Conservation (phyloP, 2,329 filamentous ascomycete genomes). For the Amauroascus niger region DNA sequence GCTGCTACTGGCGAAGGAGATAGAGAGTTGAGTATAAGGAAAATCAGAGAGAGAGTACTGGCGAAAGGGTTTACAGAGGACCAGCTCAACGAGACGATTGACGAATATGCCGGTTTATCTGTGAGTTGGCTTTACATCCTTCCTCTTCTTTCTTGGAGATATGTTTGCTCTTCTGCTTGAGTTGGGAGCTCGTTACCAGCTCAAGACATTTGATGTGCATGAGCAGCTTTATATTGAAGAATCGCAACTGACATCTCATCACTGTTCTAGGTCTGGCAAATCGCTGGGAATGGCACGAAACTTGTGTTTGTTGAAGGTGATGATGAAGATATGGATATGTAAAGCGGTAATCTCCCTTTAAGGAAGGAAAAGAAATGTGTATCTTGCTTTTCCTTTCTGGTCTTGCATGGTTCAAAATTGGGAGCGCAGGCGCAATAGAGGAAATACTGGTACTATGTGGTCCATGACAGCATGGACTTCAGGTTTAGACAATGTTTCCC, state of each 20-base stretch:
- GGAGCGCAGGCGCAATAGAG: neutral
- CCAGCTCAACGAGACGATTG: slow-evolving; percentile 74
- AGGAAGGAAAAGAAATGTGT: neutral
- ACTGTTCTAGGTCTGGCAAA: slow-evolving; percentile 61
- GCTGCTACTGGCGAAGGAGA: slow-evolving; percentile 61
- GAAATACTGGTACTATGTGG: neutral
- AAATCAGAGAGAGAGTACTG: slow-evolving; percentile 81
- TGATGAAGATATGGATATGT: slow-evolving; percentile 45
- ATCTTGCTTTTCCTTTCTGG: neutral
- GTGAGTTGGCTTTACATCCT: slow-evolving; percentile 52
- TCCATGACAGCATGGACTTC: too few relatives aligned
- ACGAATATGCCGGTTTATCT: slow-evolving; percentile 80
- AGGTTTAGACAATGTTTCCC: too few relatives aligned
- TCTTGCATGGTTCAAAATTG: neutral
- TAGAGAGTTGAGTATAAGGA: slow-evolving; percentile 73
- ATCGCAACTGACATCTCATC: slow-evolving; percentile 2
- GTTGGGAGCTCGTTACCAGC: neutral
- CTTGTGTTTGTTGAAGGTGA: slow-evolving; percentile 59
- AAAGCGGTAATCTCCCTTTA: neutral
- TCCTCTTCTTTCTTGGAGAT: neutral
- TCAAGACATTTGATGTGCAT: too few relatives aligned
- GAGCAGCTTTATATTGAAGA: neutral
- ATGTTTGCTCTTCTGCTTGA: neutral
- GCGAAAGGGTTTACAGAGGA: slow-evolving; percentile 96
- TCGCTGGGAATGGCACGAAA: slow-evolving; percentile 58